Percentiles rank a stretch among this genome's conserved stretches.
phyloP scores from a whole-genome alignment of 768 basidiomycete genomes.

The Amanita subjunquillea region DNA sequence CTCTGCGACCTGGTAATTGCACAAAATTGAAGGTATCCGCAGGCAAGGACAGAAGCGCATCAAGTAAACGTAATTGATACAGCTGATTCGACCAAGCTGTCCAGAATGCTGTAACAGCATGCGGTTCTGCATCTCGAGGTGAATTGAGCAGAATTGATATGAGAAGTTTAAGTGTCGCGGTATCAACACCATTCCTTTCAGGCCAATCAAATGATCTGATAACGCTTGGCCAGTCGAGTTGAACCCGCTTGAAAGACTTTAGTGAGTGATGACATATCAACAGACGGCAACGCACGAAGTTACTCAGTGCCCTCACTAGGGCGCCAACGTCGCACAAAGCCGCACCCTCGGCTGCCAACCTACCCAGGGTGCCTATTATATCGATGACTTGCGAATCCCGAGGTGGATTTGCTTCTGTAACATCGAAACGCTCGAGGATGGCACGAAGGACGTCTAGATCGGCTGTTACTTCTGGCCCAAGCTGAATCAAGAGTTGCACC shows the following conservation, averaged over 20 bases:
- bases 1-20: constrained; percentile 68
- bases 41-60: constrained; percentile 80
- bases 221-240: constrained; percentile 71
- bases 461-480: constrained; percentile 71
- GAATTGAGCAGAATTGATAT: constrained; percentile 81
- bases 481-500: constrained; percentile 64
- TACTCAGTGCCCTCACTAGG: constrained; percentile 61
- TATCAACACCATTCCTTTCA: constrained; percentile 79
- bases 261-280: constrained; percentile 4
- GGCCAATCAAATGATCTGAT: constrained; percentile 82
- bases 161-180: constrained; percentile 79
- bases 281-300: constrained; percentile 46
- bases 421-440: constrained; percentile 63
- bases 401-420: constrained; percentile 63
- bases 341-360: constrained; percentile 64
- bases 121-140: constrained; percentile 64
- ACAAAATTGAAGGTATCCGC: constrained; percentile 92
- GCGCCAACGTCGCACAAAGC: constrained; percentile 66
- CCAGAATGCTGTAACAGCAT: constrained; percentile 84
- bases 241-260: constrained; percentile 36
- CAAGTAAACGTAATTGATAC: constrained; percentile 80
- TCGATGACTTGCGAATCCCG: constrained; percentile 64
- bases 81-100: constrained; percentile 74
- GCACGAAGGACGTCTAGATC: constrained; percentile 64
- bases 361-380: constrained; percentile 55